phyloP scores from a whole-genome alignment of 169 alveolate genomes.

The Plasmodium reichenowi region DNA sequence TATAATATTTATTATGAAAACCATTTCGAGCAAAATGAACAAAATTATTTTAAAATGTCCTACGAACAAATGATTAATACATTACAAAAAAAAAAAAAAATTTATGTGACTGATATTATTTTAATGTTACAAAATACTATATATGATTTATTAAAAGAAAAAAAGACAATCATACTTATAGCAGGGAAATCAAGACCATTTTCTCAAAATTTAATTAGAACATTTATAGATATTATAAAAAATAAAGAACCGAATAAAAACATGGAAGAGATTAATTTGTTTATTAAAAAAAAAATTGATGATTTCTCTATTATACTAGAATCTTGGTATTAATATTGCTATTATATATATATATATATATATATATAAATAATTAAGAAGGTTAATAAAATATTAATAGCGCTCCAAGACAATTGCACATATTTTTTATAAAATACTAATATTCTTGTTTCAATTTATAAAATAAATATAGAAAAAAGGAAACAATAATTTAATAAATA shows the following conservation, averaged over 20 bases:
- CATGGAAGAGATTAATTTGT: slow-evolving; percentile 44
- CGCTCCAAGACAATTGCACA: no score
- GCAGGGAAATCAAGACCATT: slow-evolving; percentile 75
- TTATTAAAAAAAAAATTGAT: slow-evolving; percentile 73
- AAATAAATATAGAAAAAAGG: no score
- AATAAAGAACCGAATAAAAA: slow-evolving; percentile 50
- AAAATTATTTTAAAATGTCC: background rate
- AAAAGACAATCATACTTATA: slow-evolving; percentile 33
- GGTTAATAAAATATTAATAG: no score
- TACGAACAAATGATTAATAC: slow-evolving; percentile 22
- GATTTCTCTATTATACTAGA: slow-evolving; percentile 59
- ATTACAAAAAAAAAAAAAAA: slow-evolving; percentile 34
- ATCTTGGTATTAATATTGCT: slow-evolving; percentile 59
- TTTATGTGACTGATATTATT: slow-evolving; percentile 66
- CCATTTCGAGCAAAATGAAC: background rate
- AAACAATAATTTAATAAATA: no score
- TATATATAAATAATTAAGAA: background rate
- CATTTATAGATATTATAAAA: slow-evolving; percentile 46
- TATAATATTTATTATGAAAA: background rate
- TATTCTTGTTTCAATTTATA: no score
- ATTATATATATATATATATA: background rate
- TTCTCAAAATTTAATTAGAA: slow-evolving; percentile 52
- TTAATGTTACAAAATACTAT: slow-evolving; percentile 22
- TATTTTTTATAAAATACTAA: no score
- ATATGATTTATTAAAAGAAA: slow-evolving; percentile 27